phyloP scores from a whole-genome alignment of 1,284 basidiomycete genomes.

The Tremellales sp. region DNA sequence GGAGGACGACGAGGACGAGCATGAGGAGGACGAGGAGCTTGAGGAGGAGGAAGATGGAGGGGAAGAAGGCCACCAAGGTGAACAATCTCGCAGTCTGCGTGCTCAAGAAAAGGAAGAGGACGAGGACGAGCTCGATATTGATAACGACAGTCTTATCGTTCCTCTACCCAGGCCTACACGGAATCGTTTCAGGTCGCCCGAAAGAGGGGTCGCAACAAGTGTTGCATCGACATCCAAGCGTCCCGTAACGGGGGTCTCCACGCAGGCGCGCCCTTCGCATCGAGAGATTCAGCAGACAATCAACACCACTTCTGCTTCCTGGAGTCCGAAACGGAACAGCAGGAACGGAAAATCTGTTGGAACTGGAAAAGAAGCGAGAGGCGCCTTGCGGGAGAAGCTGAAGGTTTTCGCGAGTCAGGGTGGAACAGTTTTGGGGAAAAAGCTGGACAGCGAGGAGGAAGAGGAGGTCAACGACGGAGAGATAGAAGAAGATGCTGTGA shows the following conservation, averaged over 20 bases:
- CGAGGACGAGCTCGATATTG: background rate
- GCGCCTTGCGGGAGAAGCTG: constrained; percentile 53
- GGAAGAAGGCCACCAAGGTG: constrained; percentile 7
- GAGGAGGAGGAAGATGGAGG: constrained; percentile 23
- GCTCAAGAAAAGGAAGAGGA: background rate
- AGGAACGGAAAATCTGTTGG: constrained; percentile 10
- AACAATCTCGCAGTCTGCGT: too few relatives aligned
- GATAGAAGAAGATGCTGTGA: constrained; percentile 15
- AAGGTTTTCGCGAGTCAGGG: constrained; percentile 57
- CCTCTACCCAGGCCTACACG: background rate
- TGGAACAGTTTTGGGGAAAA: constrained; percentile 40
- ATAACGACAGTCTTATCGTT: background rate
- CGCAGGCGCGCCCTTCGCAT: too few relatives aligned
- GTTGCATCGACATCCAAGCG: too few relatives aligned
- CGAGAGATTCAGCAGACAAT: constrained; percentile 14
- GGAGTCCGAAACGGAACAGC: constrained; percentile 21
- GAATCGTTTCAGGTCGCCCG: too few relatives aligned
- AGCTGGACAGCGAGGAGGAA: constrained; percentile 15
- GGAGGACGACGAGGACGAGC: background rate
- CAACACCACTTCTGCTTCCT: constrained; percentile 23
- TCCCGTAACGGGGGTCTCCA: too few relatives aligned
- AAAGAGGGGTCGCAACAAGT: too few relatives aligned
- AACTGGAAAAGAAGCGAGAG: constrained; percentile 30
- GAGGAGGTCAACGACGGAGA: constrained; percentile 17
- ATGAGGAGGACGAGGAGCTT: constrained; percentile 5